Evolutionary conservation across 2,329 filamentous ascomycete genomes (phyloP).

Genomic region (Fusarium sp.): DNA sequence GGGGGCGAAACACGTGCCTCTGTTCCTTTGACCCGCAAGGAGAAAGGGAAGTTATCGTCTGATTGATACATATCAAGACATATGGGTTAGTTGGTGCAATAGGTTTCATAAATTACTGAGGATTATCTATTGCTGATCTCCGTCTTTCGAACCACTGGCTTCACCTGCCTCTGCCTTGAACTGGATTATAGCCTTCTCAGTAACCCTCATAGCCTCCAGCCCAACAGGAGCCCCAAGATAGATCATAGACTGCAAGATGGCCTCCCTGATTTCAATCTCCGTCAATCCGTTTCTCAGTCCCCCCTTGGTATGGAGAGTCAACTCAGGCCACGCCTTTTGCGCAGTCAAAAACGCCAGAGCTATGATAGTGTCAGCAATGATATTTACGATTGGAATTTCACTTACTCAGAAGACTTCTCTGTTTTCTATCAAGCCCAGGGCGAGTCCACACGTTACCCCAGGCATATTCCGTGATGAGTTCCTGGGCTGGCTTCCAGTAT

Average conservation of each 20-base stretch:
- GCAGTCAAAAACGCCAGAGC: constrained; percentile 37
- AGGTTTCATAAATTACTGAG: accelerated
- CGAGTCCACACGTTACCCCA: constrained; percentile 38
- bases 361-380: background rate
- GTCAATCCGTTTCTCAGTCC: constrained; percentile 34
- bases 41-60: constrained; percentile 19
- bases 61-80: background rate
- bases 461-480: constrained; percentile 33
- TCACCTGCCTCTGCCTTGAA: constrained; percentile 1
- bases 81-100: background rate
- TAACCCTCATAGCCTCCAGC: constrained; percentile 37
- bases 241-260: constrained; percentile 35
- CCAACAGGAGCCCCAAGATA: constrained; percentile 38
- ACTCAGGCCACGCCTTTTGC: constrained; percentile 28
- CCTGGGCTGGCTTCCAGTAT: constrained; percentile 37
- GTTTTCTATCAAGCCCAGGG: constrained; percentile 34
- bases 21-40: constrained; percentile 40
- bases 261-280: constrained; percentile 37
- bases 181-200: constrained; percentile 27
- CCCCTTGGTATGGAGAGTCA: constrained; percentile 35
- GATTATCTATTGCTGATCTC: accelerated
- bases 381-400: background rate
- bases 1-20: constrained; percentile 25
- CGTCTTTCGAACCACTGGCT: background rate
- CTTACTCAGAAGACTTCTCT: constrained; percentile 38